Evolutionary conservation across 345 rosid genomes (phyloP), one percentile per base, ranked within the genome.

Genomic region (Eucalyptus microcorys): DNA sequence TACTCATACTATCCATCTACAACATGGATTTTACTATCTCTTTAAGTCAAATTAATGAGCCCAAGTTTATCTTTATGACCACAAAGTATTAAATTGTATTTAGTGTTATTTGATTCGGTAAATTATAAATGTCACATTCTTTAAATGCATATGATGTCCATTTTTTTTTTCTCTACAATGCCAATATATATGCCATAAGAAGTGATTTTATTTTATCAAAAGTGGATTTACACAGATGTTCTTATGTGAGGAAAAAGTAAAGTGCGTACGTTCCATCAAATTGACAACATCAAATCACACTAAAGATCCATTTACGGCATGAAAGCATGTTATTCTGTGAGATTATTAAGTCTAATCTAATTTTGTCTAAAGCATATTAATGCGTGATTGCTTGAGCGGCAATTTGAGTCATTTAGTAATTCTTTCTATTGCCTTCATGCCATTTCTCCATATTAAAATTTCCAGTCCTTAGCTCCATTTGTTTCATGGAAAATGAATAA

Each of bases 391-490:
- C 68, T 59, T 59, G 68, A 59, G 66, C 16, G 16, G 32, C 32
- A 59, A 59, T 27, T 59, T 32, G 8, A 26, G 68, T 59, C 68
- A 59, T 59, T 59, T 59, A 6, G 32, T 59, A 59, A 59, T 59
- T 59, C 14, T 26, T 26, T 26, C 7, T 12, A 26, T 59, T 59
- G 68, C 32, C 68, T 2, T 59, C 32, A 59, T 52, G 10, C 55
- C 55, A 52, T 52, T 19, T 52, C 55, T 52, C 19, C 55, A 19
- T 52, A 52, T 52, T 52, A 17, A 52, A 52, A 52, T 17, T 52
- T 52, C 55, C 2, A 0, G 4, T 52, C 55, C 9, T 52, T 52
- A 17, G 24, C 24, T 52, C 55, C 55, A 0, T 52, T 7, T 52
- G 24, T 19, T 52, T 52, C 22, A 19, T 52, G 10, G 0, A 52